phyloP scores from a whole-genome alignment of 2,329 filamentous ascomycete species.

The Diaporthe citri region DNA sequence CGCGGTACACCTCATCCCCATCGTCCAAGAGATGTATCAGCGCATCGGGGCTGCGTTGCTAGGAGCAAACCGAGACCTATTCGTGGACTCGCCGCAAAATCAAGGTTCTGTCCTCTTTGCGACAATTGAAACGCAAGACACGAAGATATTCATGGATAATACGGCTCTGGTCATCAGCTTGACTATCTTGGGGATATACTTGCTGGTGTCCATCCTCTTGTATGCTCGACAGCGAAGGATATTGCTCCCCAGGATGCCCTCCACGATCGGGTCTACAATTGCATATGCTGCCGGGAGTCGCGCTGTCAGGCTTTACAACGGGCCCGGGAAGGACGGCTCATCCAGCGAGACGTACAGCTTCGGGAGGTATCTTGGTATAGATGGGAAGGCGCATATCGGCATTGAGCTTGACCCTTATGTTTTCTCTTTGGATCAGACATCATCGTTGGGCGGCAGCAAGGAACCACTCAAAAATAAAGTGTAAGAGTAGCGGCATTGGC shows the following conservation, averaged over 20 bases:
- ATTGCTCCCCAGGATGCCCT: slow-evolving; percentile 65
- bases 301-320: slow-evolving; percentile 52
- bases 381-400: slow-evolving; percentile 62
- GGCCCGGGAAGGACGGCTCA: neutral
- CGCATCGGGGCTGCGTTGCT: slow-evolving; percentile 50
- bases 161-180: slow-evolving; percentile 60
- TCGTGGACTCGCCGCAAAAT: slow-evolving; percentile 44
- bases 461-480: no score
- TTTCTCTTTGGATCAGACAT: slow-evolving; percentile 43
- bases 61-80: slow-evolving; percentile 55
- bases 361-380: slow-evolving; percentile 61
- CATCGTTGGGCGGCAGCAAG: neutral
- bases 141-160: slow-evolving; percentile 61
- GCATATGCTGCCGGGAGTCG: slow-evolving; percentile 62
- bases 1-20: slow-evolving; percentile 35
- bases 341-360: slow-evolving; percentile 56
- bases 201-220: slow-evolving; percentile 55
- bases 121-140: slow-evolving; percentile 46
- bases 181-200: slow-evolving; percentile 57
- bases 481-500: neutral
- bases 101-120: slow-evolving; percentile 27
- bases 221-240: slow-evolving; percentile 56
- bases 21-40: slow-evolving; percentile 45
- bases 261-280: slow-evolving; percentile 60
- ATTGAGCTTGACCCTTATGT: slow-evolving; percentile 64